Conservation (phyloP, 306 rosid genomes). For the Cajanus cajan region DNA sequence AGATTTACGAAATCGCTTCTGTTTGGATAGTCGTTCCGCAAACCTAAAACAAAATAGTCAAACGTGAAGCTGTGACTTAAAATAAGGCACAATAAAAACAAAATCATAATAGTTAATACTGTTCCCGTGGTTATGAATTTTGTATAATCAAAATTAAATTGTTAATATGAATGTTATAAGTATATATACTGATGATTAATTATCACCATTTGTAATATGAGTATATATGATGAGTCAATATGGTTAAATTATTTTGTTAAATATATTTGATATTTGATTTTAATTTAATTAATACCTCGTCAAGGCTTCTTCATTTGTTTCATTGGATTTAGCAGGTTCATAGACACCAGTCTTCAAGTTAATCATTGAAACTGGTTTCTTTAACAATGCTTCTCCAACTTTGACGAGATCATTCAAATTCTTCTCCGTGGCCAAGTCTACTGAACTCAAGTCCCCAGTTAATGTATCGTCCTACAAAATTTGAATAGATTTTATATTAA, state of each 20-base stretch:
- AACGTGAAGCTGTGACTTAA: neutral
- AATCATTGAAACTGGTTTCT: conserved; percentile 55
- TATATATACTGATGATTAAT: too few species aligned
- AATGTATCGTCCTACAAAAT: conserved; percentile 54
- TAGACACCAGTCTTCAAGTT: conserved; percentile 46
- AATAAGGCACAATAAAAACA: neutral
- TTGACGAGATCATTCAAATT: conserved; percentile 50
- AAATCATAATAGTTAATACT: neutral
- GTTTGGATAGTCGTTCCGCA: conserved; percentile 52
- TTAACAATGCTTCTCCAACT: conserved; percentile 49
- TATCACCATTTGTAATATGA: too few species aligned
- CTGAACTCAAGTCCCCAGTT: conserved; percentile 38
- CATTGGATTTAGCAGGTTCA: conserved; percentile 14
- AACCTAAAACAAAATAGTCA: conserved; percentile 33
- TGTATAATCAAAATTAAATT: neutral
- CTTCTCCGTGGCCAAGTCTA: conserved; percentile 55
- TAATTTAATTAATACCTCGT: conserved; percentile 41
- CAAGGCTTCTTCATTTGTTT: conserved; percentile 57
- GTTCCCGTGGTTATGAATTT: neutral
- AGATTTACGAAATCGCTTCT: conserved; percentile 41
- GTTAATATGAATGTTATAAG: too few species aligned
- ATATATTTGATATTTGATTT: too few species aligned
- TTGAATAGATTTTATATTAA: too few species aligned
- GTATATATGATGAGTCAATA: too few species aligned
- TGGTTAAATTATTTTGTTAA: too few species aligned